Conservation (phyloP, 2,329 filamentous ascomycete genomes). For the Lachnellula cervina region DNA sequence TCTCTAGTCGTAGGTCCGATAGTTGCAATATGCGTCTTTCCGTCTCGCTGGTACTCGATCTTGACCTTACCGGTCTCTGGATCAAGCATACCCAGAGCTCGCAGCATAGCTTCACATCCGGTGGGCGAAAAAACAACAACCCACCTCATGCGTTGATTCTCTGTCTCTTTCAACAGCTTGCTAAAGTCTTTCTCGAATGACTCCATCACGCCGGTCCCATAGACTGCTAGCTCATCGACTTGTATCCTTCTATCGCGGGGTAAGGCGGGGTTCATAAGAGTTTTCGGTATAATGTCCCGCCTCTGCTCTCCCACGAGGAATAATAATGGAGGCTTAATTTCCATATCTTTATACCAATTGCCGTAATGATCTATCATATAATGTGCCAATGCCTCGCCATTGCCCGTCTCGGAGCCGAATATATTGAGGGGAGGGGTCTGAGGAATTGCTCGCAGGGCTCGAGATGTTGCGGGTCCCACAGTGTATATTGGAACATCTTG, state of each 20-base stretch:
- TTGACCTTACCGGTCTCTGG: slow-evolving; percentile 38
- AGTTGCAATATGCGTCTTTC: slow-evolving; percentile 65
- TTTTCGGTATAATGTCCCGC: slow-evolving; percentile 83
- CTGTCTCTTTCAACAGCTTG: slow-evolving; percentile 43
- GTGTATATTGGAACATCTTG: slow-evolving; percentile 63
- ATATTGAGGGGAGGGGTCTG: slow-evolving; percentile 54
- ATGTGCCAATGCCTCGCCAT: slow-evolving; percentile 71
- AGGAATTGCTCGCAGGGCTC: slow-evolving; percentile 58
- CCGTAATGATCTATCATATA: slow-evolving; percentile 78
- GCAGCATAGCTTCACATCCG: slow-evolving; percentile 57
- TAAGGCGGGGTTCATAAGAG: slow-evolving; percentile 57
- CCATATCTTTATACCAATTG: slow-evolving; percentile 41
- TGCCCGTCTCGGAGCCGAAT: slow-evolving; percentile 77
- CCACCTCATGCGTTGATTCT: slow-evolving; percentile 51
- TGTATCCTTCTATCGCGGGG: slow-evolving; percentile 47
- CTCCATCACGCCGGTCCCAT: slow-evolving; percentile 78
- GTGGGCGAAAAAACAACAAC: slow-evolving; percentile 70
- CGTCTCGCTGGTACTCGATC: slow-evolving; percentile 20
- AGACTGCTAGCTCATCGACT: slow-evolving; percentile 78
- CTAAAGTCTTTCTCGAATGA: slow-evolving; percentile 69
- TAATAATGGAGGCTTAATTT: slow-evolving; percentile 57
- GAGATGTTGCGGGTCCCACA: slow-evolving; percentile 75
- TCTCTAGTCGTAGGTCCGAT: slow-evolving; percentile 91
- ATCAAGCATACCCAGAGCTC: slow-evolving; percentile 48
- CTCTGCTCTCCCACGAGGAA: slow-evolving; percentile 90